Evolutionary conservation across 371 early-diverging fungal genomes (phyloP), one percentile per base, ranked within the genome.

Genomic region (Mucor saturninus): DNA sequence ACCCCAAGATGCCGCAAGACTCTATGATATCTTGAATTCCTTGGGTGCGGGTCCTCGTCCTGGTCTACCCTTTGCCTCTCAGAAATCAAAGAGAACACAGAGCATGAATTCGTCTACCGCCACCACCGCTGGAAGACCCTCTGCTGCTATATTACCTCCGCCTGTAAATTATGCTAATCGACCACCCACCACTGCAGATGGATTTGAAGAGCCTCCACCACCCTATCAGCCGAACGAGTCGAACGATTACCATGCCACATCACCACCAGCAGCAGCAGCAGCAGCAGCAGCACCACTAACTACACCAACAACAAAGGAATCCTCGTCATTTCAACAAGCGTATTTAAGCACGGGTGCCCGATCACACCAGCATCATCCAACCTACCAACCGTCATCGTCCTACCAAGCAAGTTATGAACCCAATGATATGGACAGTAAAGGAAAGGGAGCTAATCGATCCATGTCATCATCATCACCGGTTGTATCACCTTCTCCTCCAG

Each of bases 1-100:
- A 15, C 69, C 75, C 4, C 50, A 53, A n/a, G 53, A 56, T 11
- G 79, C 79, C 1, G 60, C 69, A 2, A 57, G 50, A 6, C 45
- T 79, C 6, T 79, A 79, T 43, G 54, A 74, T 6, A 67, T 67
- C 3, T 61, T 79, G 42, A 26, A 37, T 14, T 49, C 64, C 1
- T 26, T 79, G 14, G 76, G 79, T n/a, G 76, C 79, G 6, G 64
- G 64, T 1, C 59, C 62, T 54, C 26, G 62, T 53, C 68, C 62
- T 15, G 68, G 68, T 10, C 28, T 58, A 40, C 50, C 54, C 2
- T 67, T 67, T 62, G 62, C 54, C 14, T 58, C 68, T n/a, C 61
- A 57, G 35, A 62, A 54, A 38, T 32, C 21, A 0, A 59, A 48
- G 32, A 15, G 21, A 46, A 21, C 46, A 5, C 46, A 46, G 21